Evolutionary conservation across 768 basidiomycete species (phyloP), one percentile per base, ranked within the genome.

Genomic region (Cubamyces lactineus): DNA sequence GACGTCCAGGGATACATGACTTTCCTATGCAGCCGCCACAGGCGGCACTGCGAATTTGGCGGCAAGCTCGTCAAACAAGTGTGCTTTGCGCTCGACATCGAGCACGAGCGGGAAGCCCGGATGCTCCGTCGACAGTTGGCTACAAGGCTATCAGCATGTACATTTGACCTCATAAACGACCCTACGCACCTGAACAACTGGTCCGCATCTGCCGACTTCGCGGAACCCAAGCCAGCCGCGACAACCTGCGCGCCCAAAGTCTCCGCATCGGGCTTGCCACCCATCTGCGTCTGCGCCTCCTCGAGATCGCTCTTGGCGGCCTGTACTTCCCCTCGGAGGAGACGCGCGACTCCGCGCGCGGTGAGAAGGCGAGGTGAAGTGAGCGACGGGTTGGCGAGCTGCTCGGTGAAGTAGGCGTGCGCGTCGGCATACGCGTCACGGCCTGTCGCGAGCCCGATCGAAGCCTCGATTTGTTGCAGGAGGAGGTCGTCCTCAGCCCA

Each of bases 401-500:
- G 92, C 67, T 94, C 92, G 5, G 88, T 88, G 74, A 90, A 94
- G 77, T 92, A 93, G 40, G 82, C 78, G 59, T 78, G 70, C 23
- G 78, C 76, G 62, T 81, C 76, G 16, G 76, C 71, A 70, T 90
- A 90, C 47, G 79, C 80, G 66, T 92, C 91, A 63, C 84, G 86
- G 9, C 89, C 89, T 4, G 89, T 89, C 34, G 84, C 84, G 55
- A 94, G 81, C 28, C 87, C 86, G 59, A 93, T 86, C 21, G 82
- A 86, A 15, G 94, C 89, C 77, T 98, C 95, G 62, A 95, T 93
- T 65, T 89, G 83, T 71, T 96, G 94, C 19, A 98, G 79, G 40
- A 98, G 82, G 17, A 94, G 83, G 69, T 94, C 90, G 72, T 97
- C 95, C 71, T 95, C 94, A 7, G 91, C 91, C 81, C 87, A 92